Base-by-base conservation (phyloP, 2,329 filamentous ascomycete genomes). In the Neonectria coccinea region DNA sequence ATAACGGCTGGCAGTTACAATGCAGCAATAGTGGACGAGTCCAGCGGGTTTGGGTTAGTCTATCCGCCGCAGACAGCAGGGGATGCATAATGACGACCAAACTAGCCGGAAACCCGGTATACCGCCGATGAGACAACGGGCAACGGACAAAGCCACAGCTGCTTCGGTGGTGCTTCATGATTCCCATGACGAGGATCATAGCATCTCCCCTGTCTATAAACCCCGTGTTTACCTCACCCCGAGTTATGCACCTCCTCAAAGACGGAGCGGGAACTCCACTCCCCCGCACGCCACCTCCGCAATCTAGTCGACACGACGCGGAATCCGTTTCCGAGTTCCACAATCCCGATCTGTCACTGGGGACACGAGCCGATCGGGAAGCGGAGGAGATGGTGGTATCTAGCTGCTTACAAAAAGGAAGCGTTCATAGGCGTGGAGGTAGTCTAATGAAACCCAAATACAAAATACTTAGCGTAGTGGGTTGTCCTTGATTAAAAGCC, bases 311-410 rank as follows among this genome's bases (percentile, higher is more conserved):
- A 62, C 59, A 31, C 25, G 25, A 25, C 25, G 25, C 59, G 59
- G 59, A 62, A 62, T 57, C 59, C 36, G 47, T 10, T 62, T 62
- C 59, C 59, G 59, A 62, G 53, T 62, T 57, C 59, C 59, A 62
- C 22, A 31, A 31, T 29, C 52, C 18, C 20, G 54, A 45, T 51
- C 39, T 9, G 45, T 48, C 18, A n/a, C 14, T n/a, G 12, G 22
- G 14, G 14, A 9, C 22, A 25, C 11, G 16, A 11, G 18, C 42
- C 20, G 22, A 22, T 18, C 18, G 12, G 18, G 11, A 25, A 6
- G 20, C 22, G 29, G 14, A 47, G 20, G 44, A 12, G 12, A 14
- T 9, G 10, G 3, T 25, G 7, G 22, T 9, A 25, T 12, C 16
- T 47, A 12, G 44, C 22, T 25, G 44, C 44, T 59, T 18, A 52